Conservation (phyloP, 495 filamentous ascomycete genomes). For the Hypoxylon lienhwacheense region DNA sequence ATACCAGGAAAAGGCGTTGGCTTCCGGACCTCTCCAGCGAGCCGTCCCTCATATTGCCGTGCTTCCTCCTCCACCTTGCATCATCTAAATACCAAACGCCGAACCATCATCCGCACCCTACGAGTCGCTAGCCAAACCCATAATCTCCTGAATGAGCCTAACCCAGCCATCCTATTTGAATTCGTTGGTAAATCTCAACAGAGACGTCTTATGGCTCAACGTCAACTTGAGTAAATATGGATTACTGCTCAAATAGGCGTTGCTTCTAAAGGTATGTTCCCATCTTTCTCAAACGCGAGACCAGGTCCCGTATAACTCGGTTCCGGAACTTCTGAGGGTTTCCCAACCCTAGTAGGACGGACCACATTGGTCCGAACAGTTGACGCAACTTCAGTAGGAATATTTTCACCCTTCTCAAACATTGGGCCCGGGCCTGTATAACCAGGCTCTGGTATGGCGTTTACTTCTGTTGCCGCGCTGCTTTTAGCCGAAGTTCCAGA, state of each 20-base stretch:
- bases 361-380: constrained; percentile 30
- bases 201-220: too few relatives aligned
- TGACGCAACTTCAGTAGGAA: constrained; percentile 40
- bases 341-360: background rate
- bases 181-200: too few relatives aligned
- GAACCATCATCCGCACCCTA: constrained; percentile 1
- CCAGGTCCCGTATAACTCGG: constrained; percentile 53
- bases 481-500: constrained; percentile 17
- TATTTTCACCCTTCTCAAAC: constrained; percentile 53
- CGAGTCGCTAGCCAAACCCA: too few relatives aligned
- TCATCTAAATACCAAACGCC: constrained; percentile 18
- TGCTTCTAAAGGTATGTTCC: constrained; percentile 37
- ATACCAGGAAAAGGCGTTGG: background rate
- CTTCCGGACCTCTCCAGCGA: background rate
- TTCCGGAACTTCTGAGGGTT: constrained; percentile 30
- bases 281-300: constrained; percentile 51
- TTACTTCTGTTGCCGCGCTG: constrained; percentile 4
- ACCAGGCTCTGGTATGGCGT: constrained; percentile 43
- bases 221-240: background rate
- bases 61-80: constrained; percentile 2
- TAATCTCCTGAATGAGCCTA: too few relatives aligned
- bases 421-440: constrained; percentile 49
- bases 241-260: constrained; percentile 31
- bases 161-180: too few relatives aligned
- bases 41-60: background rate